A percentile compares a stretch with the other conserved stretches of the same genome.
These are phyloP conservation scores for Mycena galericulata DNA, from an alignment of 768 basidiomycete species.

Conservation along the genomic window DNA sequence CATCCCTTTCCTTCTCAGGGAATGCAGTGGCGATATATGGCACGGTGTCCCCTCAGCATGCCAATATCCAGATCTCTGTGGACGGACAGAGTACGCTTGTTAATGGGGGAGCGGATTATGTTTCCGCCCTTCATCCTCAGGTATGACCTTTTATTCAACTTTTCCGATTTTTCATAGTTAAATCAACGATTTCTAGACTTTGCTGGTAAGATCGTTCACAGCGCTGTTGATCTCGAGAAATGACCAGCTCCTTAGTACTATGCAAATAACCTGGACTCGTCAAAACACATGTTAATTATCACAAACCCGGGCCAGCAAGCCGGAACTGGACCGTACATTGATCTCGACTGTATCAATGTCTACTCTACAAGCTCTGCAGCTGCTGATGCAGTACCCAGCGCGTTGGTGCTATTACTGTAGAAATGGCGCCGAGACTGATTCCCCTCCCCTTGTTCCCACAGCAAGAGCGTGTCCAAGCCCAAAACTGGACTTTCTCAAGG, in stretches of 20 bases:
- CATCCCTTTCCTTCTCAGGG: constrained; percentile 59
- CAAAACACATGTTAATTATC: constrained; percentile 54
- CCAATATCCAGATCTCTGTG: constrained; percentile 57
- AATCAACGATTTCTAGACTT: constrained; percentile 42
- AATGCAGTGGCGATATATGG: constrained; percentile 68
- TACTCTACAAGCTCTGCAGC: constrained; percentile 42
- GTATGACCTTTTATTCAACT: constrained; percentile 33
- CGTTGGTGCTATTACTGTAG: not conserved
- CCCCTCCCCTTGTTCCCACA: no score
- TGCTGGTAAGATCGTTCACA: constrained; percentile 44
- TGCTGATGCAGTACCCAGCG: no score
- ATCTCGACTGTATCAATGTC: constrained; percentile 56
- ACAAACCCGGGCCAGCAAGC: constrained; percentile 45
- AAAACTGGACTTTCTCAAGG: constrained; percentile 17
- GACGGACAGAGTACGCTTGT: constrained; percentile 50
- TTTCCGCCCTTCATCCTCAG: constrained; percentile 46
- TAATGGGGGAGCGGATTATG: constrained; percentile 1
- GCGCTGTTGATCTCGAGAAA: constrained; percentile 14
- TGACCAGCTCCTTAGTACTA: constrained; percentile 51
- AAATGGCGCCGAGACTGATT: not conserved
- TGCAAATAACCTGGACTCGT: constrained; percentile 50
- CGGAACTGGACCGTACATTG: constrained; percentile 54
- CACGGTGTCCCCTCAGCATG: constrained; percentile 63
- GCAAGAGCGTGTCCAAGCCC: no score
- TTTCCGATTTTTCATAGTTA: not conserved